Percentiles rank a stretch among this genome's conserved stretches.
These are phyloP conservation scores for Candida anutae DNA, from an alignment of 1,139 yeast species.

Conservation along the genomic window DNA sequence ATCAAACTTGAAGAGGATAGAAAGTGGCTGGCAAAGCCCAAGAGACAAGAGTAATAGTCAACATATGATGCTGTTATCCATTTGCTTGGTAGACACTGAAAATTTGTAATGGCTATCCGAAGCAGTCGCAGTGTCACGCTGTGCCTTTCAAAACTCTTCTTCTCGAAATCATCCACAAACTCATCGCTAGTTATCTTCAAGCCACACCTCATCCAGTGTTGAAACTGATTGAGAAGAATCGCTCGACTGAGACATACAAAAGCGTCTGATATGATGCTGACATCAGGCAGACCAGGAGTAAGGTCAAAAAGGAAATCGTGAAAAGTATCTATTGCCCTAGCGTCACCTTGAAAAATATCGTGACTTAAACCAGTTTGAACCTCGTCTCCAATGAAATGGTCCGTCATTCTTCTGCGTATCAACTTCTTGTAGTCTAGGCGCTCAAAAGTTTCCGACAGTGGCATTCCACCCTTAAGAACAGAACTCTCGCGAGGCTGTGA, in stretches of 20 bases:
- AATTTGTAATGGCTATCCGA: not conserved
- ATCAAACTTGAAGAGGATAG: slow-evolving; percentile 5
- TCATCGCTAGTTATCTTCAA: not conserved
- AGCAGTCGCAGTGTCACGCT: not conserved
- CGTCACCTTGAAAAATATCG: slow-evolving; percentile 8
- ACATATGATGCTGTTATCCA: not conserved
- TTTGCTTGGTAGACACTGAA: not conserved
- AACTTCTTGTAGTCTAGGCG: not conserved
- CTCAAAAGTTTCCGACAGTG: no score
- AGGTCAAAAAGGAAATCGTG: slow-evolving; percentile 2
- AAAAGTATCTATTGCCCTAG: slow-evolving; percentile 8
- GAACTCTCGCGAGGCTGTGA: no score
- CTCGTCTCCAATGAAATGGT: not conserved
- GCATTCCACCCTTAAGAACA: no score
- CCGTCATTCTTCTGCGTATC: not conserved
- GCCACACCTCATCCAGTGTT: not conserved
- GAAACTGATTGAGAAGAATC: not conserved
- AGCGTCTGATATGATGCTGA: not conserved
- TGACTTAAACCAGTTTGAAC: slow-evolving; percentile 7
- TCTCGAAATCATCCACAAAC: not conserved
- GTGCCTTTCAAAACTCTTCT: not conserved
- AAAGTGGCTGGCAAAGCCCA: not conserved
- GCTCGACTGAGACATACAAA: not conserved
- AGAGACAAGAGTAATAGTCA: not conserved
- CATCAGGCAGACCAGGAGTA: not conserved